Percentiles rank a stretch among this genome's conserved stretches.
These are phyloP conservation scores for Ploettnerulaceae sp. DNA, from an alignment of 2,329 filamentous ascomycete species.

Conservation along the genomic window DNA sequence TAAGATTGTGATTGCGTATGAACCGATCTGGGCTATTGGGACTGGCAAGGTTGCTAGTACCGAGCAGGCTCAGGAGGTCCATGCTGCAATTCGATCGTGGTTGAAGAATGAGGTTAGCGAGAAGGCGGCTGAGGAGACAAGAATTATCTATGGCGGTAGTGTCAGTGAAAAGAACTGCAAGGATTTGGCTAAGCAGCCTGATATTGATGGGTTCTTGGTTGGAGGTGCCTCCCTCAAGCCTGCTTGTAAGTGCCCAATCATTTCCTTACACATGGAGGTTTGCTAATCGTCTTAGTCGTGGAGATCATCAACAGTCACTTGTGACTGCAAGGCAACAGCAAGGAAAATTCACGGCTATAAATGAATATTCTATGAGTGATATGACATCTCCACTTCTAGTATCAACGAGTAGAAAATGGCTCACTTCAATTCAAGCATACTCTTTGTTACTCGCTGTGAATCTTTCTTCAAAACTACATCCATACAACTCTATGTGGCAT, in stretches of 20 bases:
- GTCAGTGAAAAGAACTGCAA: constrained; percentile 98
- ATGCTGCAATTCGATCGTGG: constrained; percentile 88
- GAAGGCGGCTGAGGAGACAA: constrained; percentile 74
- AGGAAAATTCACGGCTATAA: constrained; percentile 19
- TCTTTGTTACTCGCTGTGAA: not conserved
- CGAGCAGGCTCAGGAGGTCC: constrained; percentile 88
- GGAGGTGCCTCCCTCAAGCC: constrained; percentile 96
- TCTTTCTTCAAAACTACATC: too few relatives aligned
- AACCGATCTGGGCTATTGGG: constrained; percentile 95
- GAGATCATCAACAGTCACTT: constrained; percentile 62
- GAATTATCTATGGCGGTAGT: constrained; percentile 94
- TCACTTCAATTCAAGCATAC: not conserved
- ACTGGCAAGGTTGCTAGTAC: constrained; percentile 90
- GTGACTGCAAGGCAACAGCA: constrained; percentile 25
- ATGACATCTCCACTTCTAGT: constrained; percentile 3
- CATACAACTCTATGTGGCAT: too few relatives aligned
- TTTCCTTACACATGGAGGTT: not conserved
- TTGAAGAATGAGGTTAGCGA: constrained; percentile 72
- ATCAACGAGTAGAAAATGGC: not conserved
- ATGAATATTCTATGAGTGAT: constrained; percentile 4
- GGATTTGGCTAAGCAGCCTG: constrained; percentile 83
- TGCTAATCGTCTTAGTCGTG: constrained; percentile 40
- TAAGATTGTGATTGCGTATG: constrained; percentile 95
- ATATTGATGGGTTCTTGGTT: constrained; percentile 98
- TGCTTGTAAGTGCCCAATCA: constrained; percentile 60